Base-by-base conservation (phyloP, 2,329 filamentous ascomycete species). In the Akanthomyces muscarius region DNA sequence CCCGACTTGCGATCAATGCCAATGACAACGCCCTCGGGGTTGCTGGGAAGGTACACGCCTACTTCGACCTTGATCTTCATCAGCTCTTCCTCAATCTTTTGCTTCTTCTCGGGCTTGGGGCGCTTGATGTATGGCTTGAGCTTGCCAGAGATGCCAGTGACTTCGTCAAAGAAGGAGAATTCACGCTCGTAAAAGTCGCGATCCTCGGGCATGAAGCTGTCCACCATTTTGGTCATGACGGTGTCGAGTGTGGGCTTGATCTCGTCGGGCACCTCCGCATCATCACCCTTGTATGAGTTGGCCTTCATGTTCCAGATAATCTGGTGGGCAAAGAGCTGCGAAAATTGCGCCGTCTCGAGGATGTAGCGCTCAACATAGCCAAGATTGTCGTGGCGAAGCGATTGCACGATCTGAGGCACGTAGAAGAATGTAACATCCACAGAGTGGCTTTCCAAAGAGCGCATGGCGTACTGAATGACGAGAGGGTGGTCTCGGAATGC, bases 271-370 rank as follows among this genome's bases (percentile, higher is more conserved):
- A 96, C 85, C 69, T 89, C 86, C 16, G 89, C 93, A 68, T 97
- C 92, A 70, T 99, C 94, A 68, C 99, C 96, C 75, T 97, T 99
- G 82, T 91, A 99, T 1, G 93, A 91, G 74, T 99, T 99, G 38
- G 95, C 95, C 75, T 98, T 99, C 89, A 99, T 99, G 74, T 99
- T 99, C 95, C 96, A 99, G 72, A 99, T 99, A 68, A 99, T 98
- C 71, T 99, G 95, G 74, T 99, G 96, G 2, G 96, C 94, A 75
- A 99, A 99, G 10, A 98, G 80, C 75, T 98, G 95, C n/a, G 95
- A 98, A 71, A 97, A 93, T 70, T 96, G 94, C 1, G 93, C 95
- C 0, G 96, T 97, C 77, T 99, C 95, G 18, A 98, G 83, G 62
- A 99, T 98, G 72, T 97, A 99, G 51, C 94, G 86, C 75, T 97